These are phyloP conservation scores for Corymbia calophylla DNA, from an alignment of 441 rosid genomes.

Conservation along the genomic window DNA sequence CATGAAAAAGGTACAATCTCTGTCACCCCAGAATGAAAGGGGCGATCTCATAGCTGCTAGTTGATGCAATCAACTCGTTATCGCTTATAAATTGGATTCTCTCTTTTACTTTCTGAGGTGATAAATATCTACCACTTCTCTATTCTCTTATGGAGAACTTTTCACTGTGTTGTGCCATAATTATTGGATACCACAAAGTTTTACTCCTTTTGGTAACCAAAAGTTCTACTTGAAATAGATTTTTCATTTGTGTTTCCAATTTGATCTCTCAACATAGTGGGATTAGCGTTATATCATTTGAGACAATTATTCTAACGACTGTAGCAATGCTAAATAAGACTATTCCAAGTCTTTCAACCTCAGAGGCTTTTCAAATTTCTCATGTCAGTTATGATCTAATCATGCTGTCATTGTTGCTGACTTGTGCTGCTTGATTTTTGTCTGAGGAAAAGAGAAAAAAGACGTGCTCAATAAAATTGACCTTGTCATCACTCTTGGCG, in stretches of 20 bases:
- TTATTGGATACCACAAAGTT: background rate
- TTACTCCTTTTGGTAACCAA: background rate
- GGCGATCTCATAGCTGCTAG: background rate
- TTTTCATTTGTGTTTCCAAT: background rate
- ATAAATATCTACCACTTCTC: background rate
- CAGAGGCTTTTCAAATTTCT: background rate
- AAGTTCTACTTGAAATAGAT: background rate
- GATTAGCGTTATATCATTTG: background rate
- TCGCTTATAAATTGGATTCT: background rate
- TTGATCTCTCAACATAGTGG: background rate
- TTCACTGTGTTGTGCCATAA: background rate
- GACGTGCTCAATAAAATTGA: conserved; percentile 76
- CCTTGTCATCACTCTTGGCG: conserved; percentile 94
- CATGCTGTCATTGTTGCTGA: background rate
- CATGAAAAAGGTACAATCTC: background rate
- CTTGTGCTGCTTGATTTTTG: conserved; percentile 5
- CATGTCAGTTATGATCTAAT: background rate
- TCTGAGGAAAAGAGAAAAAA: conserved; percentile 52
- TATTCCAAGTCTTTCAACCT: background rate
- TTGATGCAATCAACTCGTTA: background rate
- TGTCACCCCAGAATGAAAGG: background rate
- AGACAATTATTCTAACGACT: background rate
- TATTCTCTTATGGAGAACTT: background rate
- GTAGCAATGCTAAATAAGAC: background rate
- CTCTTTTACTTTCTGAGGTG: background rate